Percentiles rank a stretch among this genome's conserved stretches.
Conservation (phyloP, 352 stramenopile species). For the Phytophthora ramorum region DNA sequence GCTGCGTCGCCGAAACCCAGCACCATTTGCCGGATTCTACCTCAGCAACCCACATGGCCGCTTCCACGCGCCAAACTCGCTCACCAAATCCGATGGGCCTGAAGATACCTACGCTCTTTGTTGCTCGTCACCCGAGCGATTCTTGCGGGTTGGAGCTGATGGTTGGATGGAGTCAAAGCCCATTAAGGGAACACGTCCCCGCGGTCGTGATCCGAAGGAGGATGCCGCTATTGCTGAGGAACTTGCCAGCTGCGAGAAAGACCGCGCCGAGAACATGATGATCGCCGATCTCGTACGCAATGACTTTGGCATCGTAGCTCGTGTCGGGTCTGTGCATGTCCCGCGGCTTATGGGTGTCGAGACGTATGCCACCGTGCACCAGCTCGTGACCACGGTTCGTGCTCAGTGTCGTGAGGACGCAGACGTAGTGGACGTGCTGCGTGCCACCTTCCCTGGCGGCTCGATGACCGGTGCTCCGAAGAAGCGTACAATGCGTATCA, state of each 20-base stretch:
- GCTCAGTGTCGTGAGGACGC: constrained; percentile 60
- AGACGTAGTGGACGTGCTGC: constrained; percentile 91
- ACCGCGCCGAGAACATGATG: constrained; percentile 98
- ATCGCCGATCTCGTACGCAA: constrained; percentile 97
- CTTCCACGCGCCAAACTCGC: constrained; percentile 25
- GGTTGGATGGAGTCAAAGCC: constrained; percentile 96
- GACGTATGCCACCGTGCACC: constrained; percentile 97
- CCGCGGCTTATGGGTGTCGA: constrained; percentile 95
- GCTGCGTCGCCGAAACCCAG: constrained; percentile 93
- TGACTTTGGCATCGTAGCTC: constrained; percentile 94
- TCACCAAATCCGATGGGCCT: neutral
- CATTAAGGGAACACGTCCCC: constrained; percentile 95
- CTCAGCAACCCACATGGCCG: constrained; percentile 59
- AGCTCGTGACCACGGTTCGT: constrained; percentile 97
- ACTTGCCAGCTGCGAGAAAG: constrained; percentile 91
- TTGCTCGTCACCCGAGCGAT: constrained; percentile 97
- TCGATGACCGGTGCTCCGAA: constrained; percentile 99
- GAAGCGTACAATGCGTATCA: constrained; percentile 96
- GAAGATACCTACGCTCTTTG: constrained; percentile 90
- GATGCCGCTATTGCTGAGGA: constrained; percentile 74
- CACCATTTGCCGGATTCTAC: constrained; percentile 95
- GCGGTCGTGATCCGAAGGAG: constrained; percentile 49
- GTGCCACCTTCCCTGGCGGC: constrained; percentile 96
- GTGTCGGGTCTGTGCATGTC: constrained; percentile 93
- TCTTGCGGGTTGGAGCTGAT: constrained; percentile 78